Percentiles rank a stretch among this genome's conserved stretches.
Evolutionary conservation across 805 yeast species (phyloP).

Genomic region (Ogataea ganodermae): DNA sequence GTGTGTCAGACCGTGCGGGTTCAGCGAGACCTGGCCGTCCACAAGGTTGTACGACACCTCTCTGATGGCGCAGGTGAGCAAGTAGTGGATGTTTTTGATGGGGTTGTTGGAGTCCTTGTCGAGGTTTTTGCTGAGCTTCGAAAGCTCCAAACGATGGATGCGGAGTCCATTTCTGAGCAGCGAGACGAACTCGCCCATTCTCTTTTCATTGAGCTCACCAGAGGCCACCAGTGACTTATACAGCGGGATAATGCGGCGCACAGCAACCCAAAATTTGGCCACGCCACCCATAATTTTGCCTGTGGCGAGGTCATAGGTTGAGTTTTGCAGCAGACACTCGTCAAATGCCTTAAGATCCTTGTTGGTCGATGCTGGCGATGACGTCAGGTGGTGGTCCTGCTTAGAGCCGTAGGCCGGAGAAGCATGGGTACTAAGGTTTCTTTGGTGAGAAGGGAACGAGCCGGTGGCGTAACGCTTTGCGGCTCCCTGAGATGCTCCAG

Average conservation of each 20-base stretch:
- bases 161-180: constrained; percentile 56
- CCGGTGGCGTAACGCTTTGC: constrained; percentile 9
- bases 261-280: constrained; percentile 55
- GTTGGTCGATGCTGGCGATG: constrained; percentile 18
- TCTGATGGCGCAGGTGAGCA: constrained; percentile 51
- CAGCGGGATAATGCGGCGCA: constrained; percentile 50
- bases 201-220: constrained; percentile 47
- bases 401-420: constrained; percentile 14
- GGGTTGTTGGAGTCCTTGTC: constrained; percentile 60
- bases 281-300: constrained; percentile 42
- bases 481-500: background rate
- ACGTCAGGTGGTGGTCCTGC: background rate
- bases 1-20: constrained; percentile 58
- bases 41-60: constrained; percentile 53
- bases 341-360: constrained; percentile 50
- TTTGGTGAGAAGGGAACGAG: constrained; percentile 12
- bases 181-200: constrained; percentile 52
- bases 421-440: constrained; percentile 11
- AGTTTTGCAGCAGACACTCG: constrained; percentile 44
- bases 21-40: constrained; percentile 43
- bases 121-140: constrained; percentile 57
- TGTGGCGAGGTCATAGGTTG: constrained; percentile 39
- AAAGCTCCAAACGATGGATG: constrained; percentile 54
- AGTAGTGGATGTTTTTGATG: constrained; percentile 53
- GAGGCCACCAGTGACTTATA: constrained; percentile 49